These are phyloP conservation scores for Cystoisospora suis DNA, from an alignment of 169 alveolate genomes.

Conservation along the genomic window DNA sequence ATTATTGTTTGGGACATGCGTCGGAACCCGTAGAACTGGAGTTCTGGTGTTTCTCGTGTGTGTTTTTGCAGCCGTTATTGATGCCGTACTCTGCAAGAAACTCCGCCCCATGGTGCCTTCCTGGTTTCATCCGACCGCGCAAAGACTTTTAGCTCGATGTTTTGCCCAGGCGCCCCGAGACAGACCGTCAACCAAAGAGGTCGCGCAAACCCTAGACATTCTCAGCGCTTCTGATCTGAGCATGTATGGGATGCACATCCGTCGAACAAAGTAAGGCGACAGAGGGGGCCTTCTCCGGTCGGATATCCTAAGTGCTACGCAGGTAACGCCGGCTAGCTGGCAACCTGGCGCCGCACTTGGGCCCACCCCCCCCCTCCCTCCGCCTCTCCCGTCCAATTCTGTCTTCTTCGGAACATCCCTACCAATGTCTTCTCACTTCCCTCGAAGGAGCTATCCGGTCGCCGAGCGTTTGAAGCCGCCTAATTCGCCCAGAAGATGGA, in stretches of 20 bases:
- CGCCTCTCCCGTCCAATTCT: too few species aligned
- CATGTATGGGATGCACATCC: conserved; percentile 54
- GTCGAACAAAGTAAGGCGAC: conserved; percentile 4
- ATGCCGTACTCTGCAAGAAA: conserved; percentile 53
- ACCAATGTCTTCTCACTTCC: too few species aligned
- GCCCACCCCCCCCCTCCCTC: too few species aligned
- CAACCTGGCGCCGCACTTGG: background rate
- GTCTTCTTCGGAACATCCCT: too few species aligned
- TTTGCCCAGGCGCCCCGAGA: conserved; percentile 51
- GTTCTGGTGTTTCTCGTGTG: background rate
- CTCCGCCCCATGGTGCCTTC: conserved; percentile 61
- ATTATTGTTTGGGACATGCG: background rate
- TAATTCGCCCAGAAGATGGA: too few species aligned
- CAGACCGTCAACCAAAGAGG: conserved; percentile 40
- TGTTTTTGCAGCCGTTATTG: conserved; percentile 53
- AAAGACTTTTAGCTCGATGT: conserved; percentile 39
- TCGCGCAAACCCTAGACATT: conserved; percentile 33
- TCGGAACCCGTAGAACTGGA: background rate
- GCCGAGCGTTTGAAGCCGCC: too few species aligned
- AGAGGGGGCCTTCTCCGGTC: too few species aligned
- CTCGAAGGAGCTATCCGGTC: too few species aligned
- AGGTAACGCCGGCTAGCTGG: background rate
- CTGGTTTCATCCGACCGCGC: conserved; percentile 58
- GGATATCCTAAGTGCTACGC: too few species aligned
- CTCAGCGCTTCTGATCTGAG: conserved; percentile 43